Evolutionary conservation across 345 rosid species (phyloP).

Genomic region (Citrus medica): DNA sequence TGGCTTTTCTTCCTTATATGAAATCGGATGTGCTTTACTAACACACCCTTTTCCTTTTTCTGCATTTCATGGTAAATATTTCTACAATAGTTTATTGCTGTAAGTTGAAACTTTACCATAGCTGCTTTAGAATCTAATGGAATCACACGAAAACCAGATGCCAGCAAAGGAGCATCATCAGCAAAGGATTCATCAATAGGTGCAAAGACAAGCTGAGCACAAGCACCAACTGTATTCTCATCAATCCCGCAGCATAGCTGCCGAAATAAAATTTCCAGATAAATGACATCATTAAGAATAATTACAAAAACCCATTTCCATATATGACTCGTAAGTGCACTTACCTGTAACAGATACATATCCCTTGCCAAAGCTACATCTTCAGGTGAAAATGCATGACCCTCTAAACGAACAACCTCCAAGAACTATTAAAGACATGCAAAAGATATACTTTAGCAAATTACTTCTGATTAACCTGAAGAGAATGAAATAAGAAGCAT

Average conservation of each 20-base stretch:
- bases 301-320: not conserved
- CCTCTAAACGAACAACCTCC: slow-evolving; percentile 94
- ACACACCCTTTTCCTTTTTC: not conserved
- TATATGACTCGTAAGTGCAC: not conserved
- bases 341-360: slow-evolving; percentile 91
- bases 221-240: slow-evolving; percentile 83
- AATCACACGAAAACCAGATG: slow-evolving; percentile 92
- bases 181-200: slow-evolving; percentile 96
- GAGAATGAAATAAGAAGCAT: slow-evolving; percentile 1
- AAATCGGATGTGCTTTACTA: not conserved
- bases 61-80: not conserved
- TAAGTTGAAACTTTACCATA: slow-evolving; percentile 20
- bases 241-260: slow-evolving; percentile 91
- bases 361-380: slow-evolving; percentile 82
- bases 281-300: slow-evolving; percentile 5
- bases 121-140: slow-evolving; percentile 82
- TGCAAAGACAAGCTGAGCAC: slow-evolving; percentile 97
- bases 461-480: not conserved
- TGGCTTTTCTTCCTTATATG: not conserved
- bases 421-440: slow-evolving; percentile 45
- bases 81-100: not conserved
- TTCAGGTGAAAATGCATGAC: slow-evolving; percentile 84
- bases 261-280: slow-evolving; percentile 1
- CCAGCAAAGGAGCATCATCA: slow-evolving; percentile 91
- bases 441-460: not conserved